Evolutionary conservation across 2,329 filamentous ascomycete species (phyloP).

Genomic region (Lojkania enalia): DNA sequence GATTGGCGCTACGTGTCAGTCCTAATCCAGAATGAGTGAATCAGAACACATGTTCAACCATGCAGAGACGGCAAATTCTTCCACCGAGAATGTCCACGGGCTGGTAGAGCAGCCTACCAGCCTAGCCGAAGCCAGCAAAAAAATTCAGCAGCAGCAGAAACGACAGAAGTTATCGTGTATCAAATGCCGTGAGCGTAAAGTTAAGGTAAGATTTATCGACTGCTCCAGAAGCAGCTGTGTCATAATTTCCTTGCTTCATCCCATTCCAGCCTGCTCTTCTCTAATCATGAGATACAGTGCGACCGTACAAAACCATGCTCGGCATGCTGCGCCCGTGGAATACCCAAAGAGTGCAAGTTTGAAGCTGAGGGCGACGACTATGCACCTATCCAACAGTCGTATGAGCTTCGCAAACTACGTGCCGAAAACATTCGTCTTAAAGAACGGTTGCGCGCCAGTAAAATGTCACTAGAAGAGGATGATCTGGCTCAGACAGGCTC

Average conservation of each 20-base stretch:
- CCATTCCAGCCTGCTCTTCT: not conserved
- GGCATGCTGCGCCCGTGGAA: slow-evolving; percentile 53
- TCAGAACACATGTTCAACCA: slow-evolving; percentile 31
- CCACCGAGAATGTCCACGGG: slow-evolving; percentile 18
- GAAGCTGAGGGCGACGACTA: slow-evolving; percentile 52
- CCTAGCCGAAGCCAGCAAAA: slow-evolving; percentile 19
- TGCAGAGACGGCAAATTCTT: slow-evolving; percentile 18
- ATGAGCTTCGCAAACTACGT: slow-evolving; percentile 52
- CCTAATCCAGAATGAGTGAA: slow-evolving; percentile 20
- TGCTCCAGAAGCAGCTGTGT: too few relatives aligned
- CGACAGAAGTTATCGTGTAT: slow-evolving; percentile 54
- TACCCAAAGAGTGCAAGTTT: slow-evolving; percentile 53
- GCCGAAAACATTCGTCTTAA: slow-evolving; percentile 51
- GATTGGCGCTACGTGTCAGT: slow-evolving; percentile 20
- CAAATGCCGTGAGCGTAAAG: slow-evolving; percentile 54
- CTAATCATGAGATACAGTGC: slow-evolving; percentile 39
- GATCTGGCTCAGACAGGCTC: slow-evolving; percentile 31
- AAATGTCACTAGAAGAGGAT: slow-evolving; percentile 44
- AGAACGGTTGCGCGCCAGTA: slow-evolving; percentile 44
- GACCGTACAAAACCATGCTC: slow-evolving; percentile 55
- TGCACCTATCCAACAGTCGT: slow-evolving; percentile 52
- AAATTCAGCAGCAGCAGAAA: slow-evolving; percentile 45
- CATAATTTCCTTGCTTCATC: too few relatives aligned
- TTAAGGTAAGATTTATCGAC: slow-evolving; percentile 45
- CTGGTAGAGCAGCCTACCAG: slow-evolving; percentile 14